Evolutionary conservation across 2,329 filamentous ascomycete genomes (phyloP).

Genomic region (Fusarium mundagurra): DNA sequence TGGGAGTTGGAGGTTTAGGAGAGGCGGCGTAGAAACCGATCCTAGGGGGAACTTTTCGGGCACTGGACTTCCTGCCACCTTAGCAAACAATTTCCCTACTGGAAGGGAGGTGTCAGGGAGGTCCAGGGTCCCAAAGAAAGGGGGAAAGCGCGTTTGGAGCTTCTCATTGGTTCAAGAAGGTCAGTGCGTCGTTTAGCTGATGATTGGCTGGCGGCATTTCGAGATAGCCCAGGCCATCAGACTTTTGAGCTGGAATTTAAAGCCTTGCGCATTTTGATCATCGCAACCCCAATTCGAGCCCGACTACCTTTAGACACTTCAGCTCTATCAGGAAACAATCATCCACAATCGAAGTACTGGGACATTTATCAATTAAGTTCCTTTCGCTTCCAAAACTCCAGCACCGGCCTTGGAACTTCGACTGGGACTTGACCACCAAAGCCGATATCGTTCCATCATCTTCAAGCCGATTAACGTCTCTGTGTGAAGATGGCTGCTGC

Average conservation of each 20-base stretch:
- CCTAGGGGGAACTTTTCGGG: constrained; percentile 54
- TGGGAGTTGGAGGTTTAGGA: constrained; percentile 45
- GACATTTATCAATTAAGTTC: neutral
- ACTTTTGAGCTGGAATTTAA: constrained; percentile 45
- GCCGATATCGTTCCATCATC: constrained; percentile 14
- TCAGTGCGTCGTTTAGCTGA: constrained; percentile 45
- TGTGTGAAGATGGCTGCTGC: constrained; percentile 59
- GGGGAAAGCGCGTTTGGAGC: constrained; percentile 53
- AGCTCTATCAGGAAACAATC: neutral
- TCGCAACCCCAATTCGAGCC: constrained; percentile 29
- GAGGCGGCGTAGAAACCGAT: constrained; percentile 41
- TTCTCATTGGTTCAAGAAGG: constrained; percentile 43
- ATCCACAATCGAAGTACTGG: constrained; percentile 8
- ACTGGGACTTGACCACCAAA: constrained; percentile 16
- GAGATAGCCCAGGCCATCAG: constrained; percentile 44
- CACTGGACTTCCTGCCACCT: constrained; percentile 52
- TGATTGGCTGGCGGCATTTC: constrained; percentile 47
- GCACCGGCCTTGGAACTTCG: neutral
- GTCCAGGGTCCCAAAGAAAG: constrained; percentile 53
- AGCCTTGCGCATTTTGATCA: constrained; percentile 39
- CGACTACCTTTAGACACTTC: constrained; percentile 22
- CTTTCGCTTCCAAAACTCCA: neutral
- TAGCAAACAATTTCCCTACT: constrained; percentile 61
- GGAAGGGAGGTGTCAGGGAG: constrained; percentile 47
- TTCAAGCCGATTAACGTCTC: constrained; percentile 1